These are phyloP conservation scores for Arabidopsis suecica DNA, from an alignment of 345 rosid species.

Conservation along the genomic window DNA sequence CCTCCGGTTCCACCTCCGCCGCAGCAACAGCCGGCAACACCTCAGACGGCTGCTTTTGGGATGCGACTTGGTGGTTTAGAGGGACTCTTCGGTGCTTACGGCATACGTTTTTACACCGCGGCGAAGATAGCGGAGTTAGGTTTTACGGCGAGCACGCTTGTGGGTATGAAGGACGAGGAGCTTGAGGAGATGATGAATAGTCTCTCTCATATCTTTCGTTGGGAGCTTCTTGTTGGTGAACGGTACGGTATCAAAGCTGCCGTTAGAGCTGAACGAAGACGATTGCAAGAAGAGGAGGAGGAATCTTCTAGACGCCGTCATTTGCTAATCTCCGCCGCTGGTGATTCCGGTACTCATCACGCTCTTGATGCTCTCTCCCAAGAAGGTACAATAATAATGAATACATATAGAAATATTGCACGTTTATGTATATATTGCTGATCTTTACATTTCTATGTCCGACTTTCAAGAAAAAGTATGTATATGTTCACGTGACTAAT, in stretches of 20 bases:
- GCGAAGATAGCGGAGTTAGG: constrained; percentile 95
- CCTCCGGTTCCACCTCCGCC: constrained; percentile 48
- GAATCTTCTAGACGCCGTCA: constrained; percentile 62
- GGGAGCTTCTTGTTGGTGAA: constrained; percentile 96
- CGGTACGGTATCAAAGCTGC: constrained; percentile 94
- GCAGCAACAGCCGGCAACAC: constrained; percentile 36
- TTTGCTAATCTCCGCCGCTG: constrained; percentile 46
- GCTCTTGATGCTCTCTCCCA: constrained; percentile 90
- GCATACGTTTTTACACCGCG: constrained; percentile 82
- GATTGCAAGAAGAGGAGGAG: constrained; percentile 57
- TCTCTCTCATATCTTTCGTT: constrained; percentile 80
- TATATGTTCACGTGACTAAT: constrained; percentile 6
- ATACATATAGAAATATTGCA: not conserved
- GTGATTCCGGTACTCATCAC: constrained; percentile 49
- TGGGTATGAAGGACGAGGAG: constrained; percentile 95
- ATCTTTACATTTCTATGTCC: not conserved
- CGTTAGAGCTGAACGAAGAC: constrained; percentile 81
- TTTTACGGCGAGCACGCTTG: constrained; percentile 88
- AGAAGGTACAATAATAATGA: constrained; percentile 57
- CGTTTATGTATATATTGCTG: not conserved
- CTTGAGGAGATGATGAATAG: constrained; percentile 99
- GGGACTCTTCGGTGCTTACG: constrained; percentile 82
- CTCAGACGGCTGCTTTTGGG: constrained; percentile 47
- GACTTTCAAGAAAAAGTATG: not conserved
- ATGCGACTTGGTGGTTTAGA: constrained; percentile 70